Percentiles rank a stretch among this genome's conserved stretches.
These are phyloP conservation scores for Rhododendron henanense DNA, from an alignment of 148 eudicot genomes.

Conservation along the genomic window DNA sequence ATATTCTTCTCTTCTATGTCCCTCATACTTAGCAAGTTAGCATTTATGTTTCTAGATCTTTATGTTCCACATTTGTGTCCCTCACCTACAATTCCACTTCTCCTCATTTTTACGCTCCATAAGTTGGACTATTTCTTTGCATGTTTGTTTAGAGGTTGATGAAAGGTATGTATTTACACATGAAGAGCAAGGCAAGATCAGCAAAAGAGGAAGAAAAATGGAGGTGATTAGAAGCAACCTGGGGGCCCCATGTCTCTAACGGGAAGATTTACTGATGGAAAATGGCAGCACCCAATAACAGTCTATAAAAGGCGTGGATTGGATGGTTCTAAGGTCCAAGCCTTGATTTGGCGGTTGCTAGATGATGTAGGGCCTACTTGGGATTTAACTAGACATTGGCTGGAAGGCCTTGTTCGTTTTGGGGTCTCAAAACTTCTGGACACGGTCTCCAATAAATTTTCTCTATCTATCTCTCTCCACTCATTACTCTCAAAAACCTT, in stretches of 20 bases:
- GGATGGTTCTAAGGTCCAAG: too few relatives aligned
- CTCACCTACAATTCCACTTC: neutral
- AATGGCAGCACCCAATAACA: too few relatives aligned
- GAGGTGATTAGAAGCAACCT: neutral
- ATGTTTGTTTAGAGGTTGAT: neutral
- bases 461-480: too few relatives aligned
- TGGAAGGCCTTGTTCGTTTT: too few relatives aligned
- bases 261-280: neutral
- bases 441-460: too few relatives aligned
- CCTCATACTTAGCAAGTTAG: neutral
- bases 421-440: too few relatives aligned
- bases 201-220: neutral
- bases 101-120: neutral
- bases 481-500: too few relatives aligned
- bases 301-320: too few relatives aligned
- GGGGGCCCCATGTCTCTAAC: neutral
- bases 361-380: too few relatives aligned
- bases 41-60: neutral
- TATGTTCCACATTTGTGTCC: neutral
- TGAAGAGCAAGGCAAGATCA: neutral
- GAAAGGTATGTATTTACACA: neutral
- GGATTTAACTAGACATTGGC: too few relatives aligned
- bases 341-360: too few relatives aligned
- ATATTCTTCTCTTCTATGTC: neutral
- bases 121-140: neutral